Conservation (phyloP, 2,329 filamentous ascomycete genomes). For the Magnaporthiopsis rhizophila region DNA sequence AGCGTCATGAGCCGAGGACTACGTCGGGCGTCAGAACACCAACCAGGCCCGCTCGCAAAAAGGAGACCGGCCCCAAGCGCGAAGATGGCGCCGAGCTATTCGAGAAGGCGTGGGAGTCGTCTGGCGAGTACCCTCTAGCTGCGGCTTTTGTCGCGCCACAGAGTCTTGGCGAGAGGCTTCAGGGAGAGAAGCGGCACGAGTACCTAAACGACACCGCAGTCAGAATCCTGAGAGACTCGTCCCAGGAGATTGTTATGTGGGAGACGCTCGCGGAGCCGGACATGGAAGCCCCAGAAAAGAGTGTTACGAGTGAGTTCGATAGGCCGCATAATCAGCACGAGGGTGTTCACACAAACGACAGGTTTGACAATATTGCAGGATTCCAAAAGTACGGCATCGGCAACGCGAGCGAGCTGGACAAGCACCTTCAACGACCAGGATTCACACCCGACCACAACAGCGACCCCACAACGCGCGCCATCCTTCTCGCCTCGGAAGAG, state of each 20-base stretch:
- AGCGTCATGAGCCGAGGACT: too few relatives aligned
- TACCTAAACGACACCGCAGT: not conserved
- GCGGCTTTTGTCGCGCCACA: not conserved
- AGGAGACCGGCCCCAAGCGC: not conserved
- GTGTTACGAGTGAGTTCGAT: not conserved
- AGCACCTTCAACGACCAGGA: not conserved
- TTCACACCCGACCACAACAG: not conserved
- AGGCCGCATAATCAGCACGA: too few relatives aligned
- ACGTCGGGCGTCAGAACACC: too few relatives aligned
- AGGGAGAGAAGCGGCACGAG: not conserved
- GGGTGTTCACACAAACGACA: too few relatives aligned
- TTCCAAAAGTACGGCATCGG: not conserved
- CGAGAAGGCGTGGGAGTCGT: not conserved
- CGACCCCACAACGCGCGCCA: not conserved
- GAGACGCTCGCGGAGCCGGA: not conserved
- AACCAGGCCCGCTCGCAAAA: not conserved
- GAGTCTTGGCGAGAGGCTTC: not conserved
- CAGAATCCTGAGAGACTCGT: not conserved
- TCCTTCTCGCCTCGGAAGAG: not conserved
- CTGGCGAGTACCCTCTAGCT: not conserved
- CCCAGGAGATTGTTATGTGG: not conserved
- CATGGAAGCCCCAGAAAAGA: not conserved
- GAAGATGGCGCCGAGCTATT: not conserved
- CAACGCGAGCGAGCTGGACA: not conserved
- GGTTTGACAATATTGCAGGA: not conserved